Percentiles rank a stretch among this genome's conserved stretches.
Evolutionary conservation across 768 basidiomycete genomes (phyloP).

Genomic region (Termitomyces sp.): DNA sequence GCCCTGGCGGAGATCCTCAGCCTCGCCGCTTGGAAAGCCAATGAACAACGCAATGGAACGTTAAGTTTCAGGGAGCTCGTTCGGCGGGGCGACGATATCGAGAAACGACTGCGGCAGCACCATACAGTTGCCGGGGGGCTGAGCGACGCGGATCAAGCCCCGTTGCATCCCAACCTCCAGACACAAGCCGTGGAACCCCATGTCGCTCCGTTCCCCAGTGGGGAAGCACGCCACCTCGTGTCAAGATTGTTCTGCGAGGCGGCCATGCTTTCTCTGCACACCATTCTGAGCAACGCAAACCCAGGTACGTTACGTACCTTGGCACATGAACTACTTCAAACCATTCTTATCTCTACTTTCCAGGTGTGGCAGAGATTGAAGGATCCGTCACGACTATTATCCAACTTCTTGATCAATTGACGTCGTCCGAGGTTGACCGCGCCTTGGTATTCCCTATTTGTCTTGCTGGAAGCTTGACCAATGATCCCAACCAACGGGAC

Average conservation of each 20-base stretch:
- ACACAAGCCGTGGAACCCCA: slow-evolving; percentile 25
- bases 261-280: slow-evolving; percentile 65
- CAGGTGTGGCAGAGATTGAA: slow-evolving; percentile 72
- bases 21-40: slow-evolving; percentile 71
- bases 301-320: slow-evolving; percentile 58
- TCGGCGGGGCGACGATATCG: slow-evolving; percentile 67
- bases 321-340: neutral
- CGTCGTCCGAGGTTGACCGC: slow-evolving; percentile 60
- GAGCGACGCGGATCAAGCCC: slow-evolving; percentile 29
- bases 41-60: slow-evolving; percentile 58
- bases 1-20: slow-evolving; percentile 73
- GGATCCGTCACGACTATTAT: slow-evolving; percentile 53
- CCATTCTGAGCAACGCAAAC: slow-evolving; percentile 62
- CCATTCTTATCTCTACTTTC: slow-evolving; percentile 4
- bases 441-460: slow-evolving; percentile 70
- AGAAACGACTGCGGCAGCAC: slow-evolving; percentile 55
- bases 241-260: slow-evolving; percentile 63
- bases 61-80: slow-evolving; percentile 76
- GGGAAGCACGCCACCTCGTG: slow-evolving; percentile 47
- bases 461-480: slow-evolving; percentile 70
- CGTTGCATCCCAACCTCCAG: slow-evolving; percentile 40
- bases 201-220: slow-evolving; percentile 28
- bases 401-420: slow-evolving; percentile 50
- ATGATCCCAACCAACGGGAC: slow-evolving; percentile 55
- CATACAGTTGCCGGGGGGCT: slow-evolving; percentile 27